phyloP scores from a whole-genome alignment of 202 grass and related monocot species.

The Panicum hallii region DNA sequence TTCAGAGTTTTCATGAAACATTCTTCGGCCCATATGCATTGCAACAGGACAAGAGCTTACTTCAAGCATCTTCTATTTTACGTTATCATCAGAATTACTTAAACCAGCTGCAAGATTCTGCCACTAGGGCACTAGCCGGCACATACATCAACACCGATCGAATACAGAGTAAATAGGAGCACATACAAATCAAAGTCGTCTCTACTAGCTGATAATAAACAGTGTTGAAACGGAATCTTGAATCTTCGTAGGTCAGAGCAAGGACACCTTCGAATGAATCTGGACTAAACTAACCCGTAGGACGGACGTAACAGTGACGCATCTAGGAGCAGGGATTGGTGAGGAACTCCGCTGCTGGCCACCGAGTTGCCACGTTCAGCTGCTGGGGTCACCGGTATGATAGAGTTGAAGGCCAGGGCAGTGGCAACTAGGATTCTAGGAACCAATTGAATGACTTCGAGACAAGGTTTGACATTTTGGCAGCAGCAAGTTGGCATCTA shows the following conservation, averaged over 20 bases:
- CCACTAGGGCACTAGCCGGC: background rate
- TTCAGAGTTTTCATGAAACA: background rate
- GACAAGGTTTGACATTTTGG: constrained; percentile 43
- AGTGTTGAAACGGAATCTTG: constrained; percentile 43
- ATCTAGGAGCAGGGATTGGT: constrained; percentile 29
- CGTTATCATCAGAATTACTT: background rate
- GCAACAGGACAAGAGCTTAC: background rate
- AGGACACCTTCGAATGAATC: background rate
- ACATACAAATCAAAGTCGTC: constrained; percentile 37
- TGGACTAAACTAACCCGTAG: background rate
- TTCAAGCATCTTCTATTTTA: constrained; percentile 4
- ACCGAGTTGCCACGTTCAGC: constrained; percentile 49
- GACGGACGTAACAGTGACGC: constrained; percentile 26
- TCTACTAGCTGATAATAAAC: background rate
- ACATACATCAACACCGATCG: constrained; percentile 8
- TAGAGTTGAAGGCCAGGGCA: constrained; percentile 38
- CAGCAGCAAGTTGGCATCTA: constrained; percentile 31
- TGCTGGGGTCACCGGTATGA: constrained; percentile 42
- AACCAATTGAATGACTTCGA: constrained; percentile 15
- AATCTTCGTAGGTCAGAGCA: constrained; percentile 47
- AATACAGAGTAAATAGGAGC: background rate
- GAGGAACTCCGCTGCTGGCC: background rate
- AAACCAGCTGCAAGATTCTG: background rate
- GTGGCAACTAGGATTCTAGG: background rate
- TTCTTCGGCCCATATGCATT: background rate